These are phyloP conservation scores for Talaromyces sp. DNA, from an alignment of 2,329 filamentous ascomycete genomes.

Conservation along the genomic window DNA sequence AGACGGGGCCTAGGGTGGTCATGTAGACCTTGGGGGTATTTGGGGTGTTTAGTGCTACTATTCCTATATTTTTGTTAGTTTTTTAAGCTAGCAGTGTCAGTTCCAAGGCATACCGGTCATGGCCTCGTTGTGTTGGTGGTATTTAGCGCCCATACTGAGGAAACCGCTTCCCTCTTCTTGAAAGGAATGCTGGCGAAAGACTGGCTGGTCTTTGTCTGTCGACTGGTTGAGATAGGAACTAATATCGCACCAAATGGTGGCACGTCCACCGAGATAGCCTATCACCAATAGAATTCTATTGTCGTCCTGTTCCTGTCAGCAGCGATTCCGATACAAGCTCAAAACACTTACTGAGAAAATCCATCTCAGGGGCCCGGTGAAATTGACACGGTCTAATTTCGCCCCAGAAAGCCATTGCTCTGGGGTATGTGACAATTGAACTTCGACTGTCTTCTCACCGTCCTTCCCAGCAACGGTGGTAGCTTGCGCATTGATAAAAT, in stretches of 20 bases:
- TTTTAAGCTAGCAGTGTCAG: background rate
- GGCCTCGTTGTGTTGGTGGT: constrained; percentile 23
- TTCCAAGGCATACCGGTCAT: constrained; percentile 24
- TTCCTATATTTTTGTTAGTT: constrained; percentile 9
- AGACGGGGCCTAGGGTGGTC: constrained; percentile 23
- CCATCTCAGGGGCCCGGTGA: constrained; percentile 29
- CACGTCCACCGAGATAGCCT: constrained; percentile 19
- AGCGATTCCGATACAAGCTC: background rate
- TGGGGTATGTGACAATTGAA: constrained; percentile 11
- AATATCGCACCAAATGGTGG: constrained; percentile 10
- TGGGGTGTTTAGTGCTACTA: constrained; percentile 19
- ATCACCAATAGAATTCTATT: constrained; percentile 18
- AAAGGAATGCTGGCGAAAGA: constrained; percentile 17
- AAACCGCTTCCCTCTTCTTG: constrained; percentile 11
- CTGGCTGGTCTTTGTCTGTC: constrained; percentile 12
- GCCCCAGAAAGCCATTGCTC: background rate
- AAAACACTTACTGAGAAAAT: constrained; percentile 21
- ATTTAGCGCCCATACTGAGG: constrained; percentile 6
- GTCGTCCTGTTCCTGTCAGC: constrained; percentile 16
- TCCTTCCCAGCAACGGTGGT: constrained; percentile 3
- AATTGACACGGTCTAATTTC: constrained; percentile 13
- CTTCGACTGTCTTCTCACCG: background rate
- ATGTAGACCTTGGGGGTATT: constrained; percentile 21
- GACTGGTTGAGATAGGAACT: constrained; percentile 15
- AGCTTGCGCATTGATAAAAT: constrained; percentile 19